Evolutionary conservation across 2,329 filamentous ascomycete species (phyloP), one percentile per base, ranked within the genome.

Genomic region (Shiraia bambusicola): DNA sequence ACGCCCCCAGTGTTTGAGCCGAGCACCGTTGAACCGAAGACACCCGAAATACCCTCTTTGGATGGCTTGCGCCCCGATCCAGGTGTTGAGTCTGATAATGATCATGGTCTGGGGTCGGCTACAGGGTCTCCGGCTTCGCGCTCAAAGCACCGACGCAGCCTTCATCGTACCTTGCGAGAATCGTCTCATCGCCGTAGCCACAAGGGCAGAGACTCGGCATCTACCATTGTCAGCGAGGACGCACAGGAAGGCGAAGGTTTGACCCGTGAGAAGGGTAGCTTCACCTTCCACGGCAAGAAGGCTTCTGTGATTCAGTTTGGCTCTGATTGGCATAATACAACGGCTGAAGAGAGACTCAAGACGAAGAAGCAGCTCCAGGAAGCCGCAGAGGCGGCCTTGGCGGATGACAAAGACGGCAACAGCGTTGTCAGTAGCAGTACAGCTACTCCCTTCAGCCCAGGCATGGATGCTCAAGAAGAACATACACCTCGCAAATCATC

Each of bases 211-310:
- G 89, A 94, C 35, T 85, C 84, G 3, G 72, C 77, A 3, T 82
- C 82, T 2, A 85, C 80, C 28, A 69, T 76, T 34, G 74, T 75
- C 12, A 70, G 76, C 34, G 63, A 60, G 61, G 76, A 59, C 44
- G 63, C 49, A 51, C 67, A 49, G 58, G 79, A 71, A 73, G 86
- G 63, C 27, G 86, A 88, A 54, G 83, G 86, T 9, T 76, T 98
- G 10, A 76, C 86, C 6, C 83, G 93, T 34, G 86, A 86, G 10
- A 82, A 87, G 10, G 89, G 89, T 4, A 95, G 88, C 58, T 98
- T 98, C 67, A 95, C 93, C 3, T 84, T 98, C 3, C 93, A 98
- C 61, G 92, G 93, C 47, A 98, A 97, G 74, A 97, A 98, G 69
- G 93, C 93, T 2, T 95, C 90, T 1, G 88, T 98, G 41, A 88